phyloP scores from a whole-genome alignment of 225 moss, liverwort and hornwort genomes.

The Lunularia cruciata region DNA sequence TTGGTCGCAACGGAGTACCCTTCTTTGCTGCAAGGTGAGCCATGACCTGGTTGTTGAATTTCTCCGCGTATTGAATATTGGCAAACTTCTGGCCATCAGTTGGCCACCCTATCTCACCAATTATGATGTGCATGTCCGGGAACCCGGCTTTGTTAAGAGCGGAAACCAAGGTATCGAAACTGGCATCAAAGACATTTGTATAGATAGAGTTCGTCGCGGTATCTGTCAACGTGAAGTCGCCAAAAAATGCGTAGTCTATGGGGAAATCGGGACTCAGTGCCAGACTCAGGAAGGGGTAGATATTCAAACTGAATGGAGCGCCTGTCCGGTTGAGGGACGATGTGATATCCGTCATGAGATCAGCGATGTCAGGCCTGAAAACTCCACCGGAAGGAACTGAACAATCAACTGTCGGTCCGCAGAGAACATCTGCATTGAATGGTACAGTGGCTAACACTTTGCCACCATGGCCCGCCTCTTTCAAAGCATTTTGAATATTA shows the following conservation, averaged over 20 bases:
- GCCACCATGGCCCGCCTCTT: conserved; percentile 46
- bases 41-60: conserved; percentile 61
- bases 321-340: conserved; percentile 44
- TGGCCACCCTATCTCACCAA: conserved; percentile 97
- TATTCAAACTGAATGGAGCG: conserved; percentile 77
- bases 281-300: conserved; percentile 85
- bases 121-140: conserved; percentile 60
- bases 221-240: conserved; percentile 19
- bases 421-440: conserved; percentile 83
- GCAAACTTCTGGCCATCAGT: conserved; percentile 71
- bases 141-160: conserved; percentile 58
- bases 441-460: conserved; percentile 69
- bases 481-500: conserved; percentile 74
- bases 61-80: conserved; percentile 51
- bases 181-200: conserved; percentile 81
- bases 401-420: conserved; percentile 25
- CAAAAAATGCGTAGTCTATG: conserved; percentile 69
- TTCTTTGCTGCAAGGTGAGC: conserved; percentile 51
- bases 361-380: conserved; percentile 61
- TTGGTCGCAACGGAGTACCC: conserved; percentile 69
- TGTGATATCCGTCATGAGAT: conserved; percentile 58
- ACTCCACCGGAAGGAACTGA: conserved; percentile 46
- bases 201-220: conserved; percentile 46
- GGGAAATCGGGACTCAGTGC: conserved; percentile 64
- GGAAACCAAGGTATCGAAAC: conserved; percentile 71